A percentile compares a stretch with the other conserved stretches of the same genome.
Conservation (phyloP, 2,329 filamentous ascomycete species). For the Cercospora janseana region DNA sequence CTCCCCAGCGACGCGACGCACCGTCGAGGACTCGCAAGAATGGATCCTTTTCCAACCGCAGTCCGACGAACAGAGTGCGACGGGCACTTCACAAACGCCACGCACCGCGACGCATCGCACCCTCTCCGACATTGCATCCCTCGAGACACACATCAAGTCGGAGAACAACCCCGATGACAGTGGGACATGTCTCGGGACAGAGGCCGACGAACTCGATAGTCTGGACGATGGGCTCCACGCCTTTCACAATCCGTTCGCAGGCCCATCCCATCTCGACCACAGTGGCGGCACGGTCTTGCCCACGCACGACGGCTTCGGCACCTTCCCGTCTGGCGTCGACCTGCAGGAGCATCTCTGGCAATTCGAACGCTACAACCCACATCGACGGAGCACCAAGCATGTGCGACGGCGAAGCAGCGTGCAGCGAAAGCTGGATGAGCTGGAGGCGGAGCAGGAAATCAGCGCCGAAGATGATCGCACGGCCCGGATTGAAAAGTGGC, state of each 20-base stretch:
- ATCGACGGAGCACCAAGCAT: slow-evolving; percentile 55
- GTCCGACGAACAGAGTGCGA: slow-evolving; percentile 63
- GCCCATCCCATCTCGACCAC: slow-evolving; percentile 52
- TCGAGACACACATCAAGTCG: slow-evolving; percentile 67
- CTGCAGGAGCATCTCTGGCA: slow-evolving; percentile 85
- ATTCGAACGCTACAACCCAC: slow-evolving; percentile 81
- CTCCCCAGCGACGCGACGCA: slow-evolving; percentile 44
- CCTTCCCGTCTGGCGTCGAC: slow-evolving; percentile 60
- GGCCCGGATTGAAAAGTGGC: slow-evolving; percentile 85
- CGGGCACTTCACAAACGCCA: slow-evolving; percentile 64
- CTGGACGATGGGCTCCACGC: slow-evolving; percentile 88
- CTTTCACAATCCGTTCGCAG: slow-evolving; percentile 62
- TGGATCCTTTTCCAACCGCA: slow-evolving; percentile 86
- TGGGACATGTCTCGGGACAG: slow-evolving; percentile 46
- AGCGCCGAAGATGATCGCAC: slow-evolving; percentile 70
- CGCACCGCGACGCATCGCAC: slow-evolving; percentile 62
- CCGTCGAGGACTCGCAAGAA: slow-evolving; percentile 74
- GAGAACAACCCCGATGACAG: slow-evolving; percentile 44
- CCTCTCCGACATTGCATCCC: slow-evolving; percentile 78
- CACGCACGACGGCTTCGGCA: slow-evolving; percentile 85
- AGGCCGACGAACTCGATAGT: slow-evolving; percentile 67
- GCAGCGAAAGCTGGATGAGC: slow-evolving; percentile 55
- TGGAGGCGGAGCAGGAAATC: slow-evolving; percentile 50
- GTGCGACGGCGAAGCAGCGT: slow-evolving; percentile 56
- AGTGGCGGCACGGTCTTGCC: slow-evolving; percentile 73